Conservation (phyloP, 305 asterid genomes). For the Withania somnifera region DNA sequence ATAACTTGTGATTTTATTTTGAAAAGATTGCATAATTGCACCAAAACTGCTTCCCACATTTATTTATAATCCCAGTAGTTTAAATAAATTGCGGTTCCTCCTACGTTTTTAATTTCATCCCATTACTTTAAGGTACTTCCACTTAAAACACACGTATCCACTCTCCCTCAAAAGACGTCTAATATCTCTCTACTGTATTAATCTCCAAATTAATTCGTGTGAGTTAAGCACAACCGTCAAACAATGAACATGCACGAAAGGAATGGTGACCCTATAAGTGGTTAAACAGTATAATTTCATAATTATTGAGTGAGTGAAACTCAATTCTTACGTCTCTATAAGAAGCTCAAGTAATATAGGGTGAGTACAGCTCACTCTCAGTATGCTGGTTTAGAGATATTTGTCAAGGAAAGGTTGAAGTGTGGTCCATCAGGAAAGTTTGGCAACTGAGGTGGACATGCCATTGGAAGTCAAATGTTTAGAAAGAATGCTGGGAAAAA, state of each 20-base stretch:
- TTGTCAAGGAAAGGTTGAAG: not conserved
- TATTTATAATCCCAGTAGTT: no score
- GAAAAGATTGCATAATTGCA: no score
- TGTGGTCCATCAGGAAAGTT: not conserved
- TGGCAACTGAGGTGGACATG: not conserved
- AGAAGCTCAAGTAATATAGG: not conserved
- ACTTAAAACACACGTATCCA: no score
- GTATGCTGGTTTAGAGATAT: not conserved
- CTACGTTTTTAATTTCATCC: no score
- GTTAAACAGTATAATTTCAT: not conserved
- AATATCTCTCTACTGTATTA: no score
- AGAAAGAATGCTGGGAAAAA: not conserved
- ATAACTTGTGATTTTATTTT: no score
- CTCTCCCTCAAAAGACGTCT: no score
- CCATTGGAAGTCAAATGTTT: not conserved
- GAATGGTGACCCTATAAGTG: not conserved
- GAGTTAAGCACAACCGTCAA: no score
- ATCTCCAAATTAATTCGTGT: no score
- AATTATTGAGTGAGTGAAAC: not conserved
- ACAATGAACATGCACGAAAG: not conserved
- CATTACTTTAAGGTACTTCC: no score
- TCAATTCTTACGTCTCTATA: not conserved
- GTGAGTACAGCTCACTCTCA: not conserved
- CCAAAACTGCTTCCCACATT: no score
- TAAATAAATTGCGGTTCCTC: no score